Conservation (phyloP, 345 rosid species). For the Salix viminalis region DNA sequence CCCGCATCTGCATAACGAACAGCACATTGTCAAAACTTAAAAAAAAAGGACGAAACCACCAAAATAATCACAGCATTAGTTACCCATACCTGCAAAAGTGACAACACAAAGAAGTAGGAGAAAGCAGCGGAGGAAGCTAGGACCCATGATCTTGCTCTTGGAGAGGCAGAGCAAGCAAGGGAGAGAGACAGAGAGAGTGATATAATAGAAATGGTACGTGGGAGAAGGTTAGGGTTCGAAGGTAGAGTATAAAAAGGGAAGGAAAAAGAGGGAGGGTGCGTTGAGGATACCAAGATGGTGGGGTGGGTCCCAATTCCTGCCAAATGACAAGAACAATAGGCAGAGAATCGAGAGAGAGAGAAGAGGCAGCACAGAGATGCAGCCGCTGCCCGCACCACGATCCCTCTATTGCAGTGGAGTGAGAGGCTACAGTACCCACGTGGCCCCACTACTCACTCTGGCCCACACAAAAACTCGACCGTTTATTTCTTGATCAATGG, state of each 20-base stretch:
- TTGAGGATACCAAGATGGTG: conserved; percentile 7
- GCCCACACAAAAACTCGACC: conserved; percentile 9
- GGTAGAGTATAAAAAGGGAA: neutral
- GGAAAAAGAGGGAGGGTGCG: neutral
- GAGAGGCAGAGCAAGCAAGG: neutral
- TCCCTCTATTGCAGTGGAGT: neutral
- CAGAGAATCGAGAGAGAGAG: neutral
- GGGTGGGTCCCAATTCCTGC: conserved; percentile 8
- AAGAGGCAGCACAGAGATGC: neutral
- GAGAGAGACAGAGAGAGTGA: neutral
- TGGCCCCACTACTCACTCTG: neutral
- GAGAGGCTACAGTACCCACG: neutral
- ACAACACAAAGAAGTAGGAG: conserved; percentile 1
- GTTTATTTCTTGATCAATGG: neutral
- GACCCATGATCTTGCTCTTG: neutral
- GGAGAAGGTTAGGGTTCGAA: neutral
- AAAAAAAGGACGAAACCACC: neutral
- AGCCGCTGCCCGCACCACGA: conserved; percentile 4
- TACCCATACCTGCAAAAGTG: conserved; percentile 10
- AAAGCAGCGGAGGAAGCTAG: neutral
- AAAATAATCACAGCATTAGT: too few relatives aligned
- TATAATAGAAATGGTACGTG: neutral
- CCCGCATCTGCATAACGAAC: conserved; percentile 50
- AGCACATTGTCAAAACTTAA: neutral
- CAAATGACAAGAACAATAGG: conserved; percentile 3